Conservation (phyloP, 768 basidiomycete genomes). For the Flagelloscypha sp. region DNA sequence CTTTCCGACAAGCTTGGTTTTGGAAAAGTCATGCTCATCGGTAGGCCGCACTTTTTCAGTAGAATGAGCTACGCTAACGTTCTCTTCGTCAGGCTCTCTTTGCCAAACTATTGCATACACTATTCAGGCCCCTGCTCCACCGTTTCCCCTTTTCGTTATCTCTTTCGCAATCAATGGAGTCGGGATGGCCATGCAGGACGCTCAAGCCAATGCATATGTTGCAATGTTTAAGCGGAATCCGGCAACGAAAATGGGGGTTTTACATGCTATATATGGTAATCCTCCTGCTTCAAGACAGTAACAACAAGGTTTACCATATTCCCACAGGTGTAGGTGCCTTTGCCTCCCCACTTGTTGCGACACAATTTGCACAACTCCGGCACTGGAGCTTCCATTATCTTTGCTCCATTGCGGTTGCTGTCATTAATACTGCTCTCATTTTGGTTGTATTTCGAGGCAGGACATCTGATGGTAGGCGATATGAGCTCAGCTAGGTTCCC, state of each 20-base stretch:
- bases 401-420: slow-evolving; percentile 56
- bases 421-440: slow-evolving; percentile 46
- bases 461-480: slow-evolving; percentile 52
- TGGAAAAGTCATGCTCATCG: slow-evolving; percentile 26
- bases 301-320: background rate
- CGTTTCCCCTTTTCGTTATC: slow-evolving; percentile 56
- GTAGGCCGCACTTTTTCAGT: background rate
- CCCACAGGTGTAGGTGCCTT: slow-evolving; percentile 55
- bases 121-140: slow-evolving; percentile 46
- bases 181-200: slow-evolving; percentile 44
- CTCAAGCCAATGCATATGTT: slow-evolving; percentile 66
- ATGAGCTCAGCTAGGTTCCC: too few species aligned
- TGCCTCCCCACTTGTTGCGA: slow-evolving; percentile 65
- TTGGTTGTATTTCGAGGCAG: slow-evolving; percentile 57
- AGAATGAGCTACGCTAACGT: background rate
- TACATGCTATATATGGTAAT: slow-evolving; percentile 58
- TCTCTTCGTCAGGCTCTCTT: slow-evolving; percentile 49
- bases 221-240: slow-evolving; percentile 48
- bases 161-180: slow-evolving; percentile 36
- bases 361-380: slow-evolving; percentile 61
- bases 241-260: slow-evolving; percentile 58
- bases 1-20: slow-evolving; percentile 31
- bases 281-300: too few species aligned
- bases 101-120: slow-evolving; percentile 46
- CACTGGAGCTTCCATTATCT: slow-evolving; percentile 80